Base-by-base conservation (phyloP, 2,329 filamentous ascomycete genomes). In the Coniochaeta sp. region DNA sequence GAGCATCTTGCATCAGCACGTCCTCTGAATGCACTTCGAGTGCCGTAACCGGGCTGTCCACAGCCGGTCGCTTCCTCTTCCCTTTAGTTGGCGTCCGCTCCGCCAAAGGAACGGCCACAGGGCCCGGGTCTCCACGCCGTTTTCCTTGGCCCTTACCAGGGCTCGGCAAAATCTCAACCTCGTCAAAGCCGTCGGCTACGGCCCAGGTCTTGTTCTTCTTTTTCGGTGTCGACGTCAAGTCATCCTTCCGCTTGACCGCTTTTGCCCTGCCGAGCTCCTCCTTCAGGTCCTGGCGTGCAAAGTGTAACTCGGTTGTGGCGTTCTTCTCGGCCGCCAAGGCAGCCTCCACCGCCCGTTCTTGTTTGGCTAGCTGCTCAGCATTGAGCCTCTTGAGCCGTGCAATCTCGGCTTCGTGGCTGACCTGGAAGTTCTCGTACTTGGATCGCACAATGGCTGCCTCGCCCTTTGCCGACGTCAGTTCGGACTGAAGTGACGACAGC, bases 181-280 rank as follows among this genome's bases (percentile, higher is more conserved):
- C 85, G 62, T 93, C 89, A 66, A 95, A 95, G 0, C 90, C 90
- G 72, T 95, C 90, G 1, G 88, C 82, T 57, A 89, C 76, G 1
- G 81, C 78, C 73, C 83, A 83, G 1, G 81, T 85, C 65, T 75
- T 79, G 32, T 79, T 80, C 70, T 84, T 87, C 67, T 81, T 89
- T 2, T 87, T 87, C 0, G 89, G 90, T 1, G 77, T 80, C 0
- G 74, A 69, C 0, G 75, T 74, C 3, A 65, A 67, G 22, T 69
- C 70, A 24, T 56, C 54, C 34, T 56, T 56, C 32, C 30, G 28
- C 66, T 77, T 83, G 60, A 83, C 72, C 9, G 61, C 65, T 58
- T 70, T 74, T 19, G 71, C 64, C 75, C 80, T 58, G 73, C 77
- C 65, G 72, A 79, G 66, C 71, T 81, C 86, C 65, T 91, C 88